Conservation (phyloP, 2,329 filamentous ascomycete genomes). For the Verticillium tricorpus region DNA sequence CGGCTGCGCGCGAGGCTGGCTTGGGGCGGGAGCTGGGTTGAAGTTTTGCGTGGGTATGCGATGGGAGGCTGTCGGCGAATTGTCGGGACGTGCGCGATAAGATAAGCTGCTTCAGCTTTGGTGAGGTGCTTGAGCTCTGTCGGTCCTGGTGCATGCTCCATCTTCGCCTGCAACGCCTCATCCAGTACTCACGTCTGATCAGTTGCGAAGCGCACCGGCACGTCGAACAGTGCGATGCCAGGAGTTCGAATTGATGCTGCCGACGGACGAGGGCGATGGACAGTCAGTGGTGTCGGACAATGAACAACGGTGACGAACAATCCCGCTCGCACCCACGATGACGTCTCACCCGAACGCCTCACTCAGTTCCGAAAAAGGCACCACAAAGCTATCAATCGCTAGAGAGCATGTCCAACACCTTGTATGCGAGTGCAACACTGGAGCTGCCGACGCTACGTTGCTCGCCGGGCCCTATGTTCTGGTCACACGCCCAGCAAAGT, state of each 20-base stretch:
- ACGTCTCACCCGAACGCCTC: neutral
- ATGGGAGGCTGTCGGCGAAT: neutral
- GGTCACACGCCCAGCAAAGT: neutral
- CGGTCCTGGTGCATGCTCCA: too few relatives aligned
- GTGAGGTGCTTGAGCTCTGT: neutral
- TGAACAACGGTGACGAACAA: neutral
- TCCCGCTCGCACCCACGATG: neutral
- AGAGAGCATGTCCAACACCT: neutral
- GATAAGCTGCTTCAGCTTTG: neutral
- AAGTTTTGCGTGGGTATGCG: neutral
- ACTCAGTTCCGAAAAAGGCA: neutral
- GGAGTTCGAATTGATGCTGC: neutral
- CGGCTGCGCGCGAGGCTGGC: neutral
- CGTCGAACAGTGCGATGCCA: neutral
- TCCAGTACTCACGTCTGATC: too few relatives aligned
- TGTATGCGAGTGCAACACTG: neutral
- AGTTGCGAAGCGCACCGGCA: neutral
- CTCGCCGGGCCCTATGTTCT: neutral
- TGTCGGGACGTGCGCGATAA: neutral
- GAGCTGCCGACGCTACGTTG: neutral
- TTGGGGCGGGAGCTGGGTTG: neutral
- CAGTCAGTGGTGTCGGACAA: neutral
- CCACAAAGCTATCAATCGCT: neutral
- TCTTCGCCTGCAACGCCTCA: too few relatives aligned
- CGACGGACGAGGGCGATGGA: neutral